Evolutionary conservation across 2,329 filamentous ascomycete genomes (phyloP).

Genomic region (Sporothrix brasiliensis): DNA sequence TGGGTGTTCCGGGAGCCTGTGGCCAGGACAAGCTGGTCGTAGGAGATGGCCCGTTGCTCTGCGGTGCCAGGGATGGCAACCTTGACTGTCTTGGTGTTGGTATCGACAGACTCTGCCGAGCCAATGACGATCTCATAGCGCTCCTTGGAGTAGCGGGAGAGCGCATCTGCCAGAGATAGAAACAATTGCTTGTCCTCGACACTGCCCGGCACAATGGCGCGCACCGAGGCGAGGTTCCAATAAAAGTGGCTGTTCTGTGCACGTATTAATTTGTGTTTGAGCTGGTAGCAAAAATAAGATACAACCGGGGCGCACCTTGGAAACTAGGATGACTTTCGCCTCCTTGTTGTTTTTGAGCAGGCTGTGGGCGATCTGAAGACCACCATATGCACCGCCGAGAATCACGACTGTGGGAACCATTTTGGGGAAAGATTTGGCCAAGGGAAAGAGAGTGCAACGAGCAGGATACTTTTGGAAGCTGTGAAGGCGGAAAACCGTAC

Average conservation of each 20-base stretch:
- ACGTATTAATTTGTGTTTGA: neutral
- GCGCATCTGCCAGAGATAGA: constrained; percentile 53
- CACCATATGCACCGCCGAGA: constrained; percentile 58
- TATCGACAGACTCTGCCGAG: constrained; percentile 50
- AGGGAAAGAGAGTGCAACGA: constrained; percentile 13
- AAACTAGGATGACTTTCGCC: constrained; percentile 58
- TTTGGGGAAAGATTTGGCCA: neutral
- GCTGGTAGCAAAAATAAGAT: neutral
- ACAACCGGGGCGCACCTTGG: constrained; percentile 50
- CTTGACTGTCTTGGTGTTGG: constrained; percentile 50
- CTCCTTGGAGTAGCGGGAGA: constrained; percentile 54
- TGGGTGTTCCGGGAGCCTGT: constrained; percentile 52
- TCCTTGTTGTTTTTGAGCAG: constrained; percentile 56
- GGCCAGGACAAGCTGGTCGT: constrained; percentile 62
- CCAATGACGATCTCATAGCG: constrained; percentile 58
- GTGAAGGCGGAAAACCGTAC: neutral
- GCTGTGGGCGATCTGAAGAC: constrained; percentile 57
- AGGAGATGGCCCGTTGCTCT: constrained; percentile 45
- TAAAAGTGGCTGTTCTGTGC: constrained; percentile 59
- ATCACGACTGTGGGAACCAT: constrained; percentile 59
- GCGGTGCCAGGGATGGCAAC: constrained; percentile 43
- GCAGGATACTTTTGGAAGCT: neutral
- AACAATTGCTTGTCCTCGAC: constrained; percentile 56
- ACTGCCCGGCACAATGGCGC: constrained; percentile 56
- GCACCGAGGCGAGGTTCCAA: constrained; percentile 61